phyloP scores from a whole-genome alignment of 148 eudicot species.

The Nepenthes mirabilis region DNA sequence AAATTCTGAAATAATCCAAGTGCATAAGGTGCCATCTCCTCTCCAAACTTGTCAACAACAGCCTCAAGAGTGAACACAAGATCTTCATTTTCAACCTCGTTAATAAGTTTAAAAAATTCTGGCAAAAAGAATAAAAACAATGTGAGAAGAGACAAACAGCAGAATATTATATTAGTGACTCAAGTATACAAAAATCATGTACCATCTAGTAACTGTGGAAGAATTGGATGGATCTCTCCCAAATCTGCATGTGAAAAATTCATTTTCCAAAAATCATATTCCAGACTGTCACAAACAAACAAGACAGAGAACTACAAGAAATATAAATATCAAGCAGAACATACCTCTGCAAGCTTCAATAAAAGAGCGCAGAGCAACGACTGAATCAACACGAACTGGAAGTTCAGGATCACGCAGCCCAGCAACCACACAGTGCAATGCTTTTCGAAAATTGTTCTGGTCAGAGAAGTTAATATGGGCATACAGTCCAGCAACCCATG shows the following conservation, averaged over 20 bases:
- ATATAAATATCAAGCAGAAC: neutral
- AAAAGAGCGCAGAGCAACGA: constrained; percentile 90
- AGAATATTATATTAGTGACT: neutral
- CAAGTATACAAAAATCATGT: constrained; percentile 3
- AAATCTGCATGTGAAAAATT: constrained; percentile 41
- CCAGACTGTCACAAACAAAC: neutral
- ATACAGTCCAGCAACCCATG: constrained; percentile 99
- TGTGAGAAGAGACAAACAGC: neutral
- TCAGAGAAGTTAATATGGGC: constrained; percentile 83
- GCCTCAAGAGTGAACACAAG: constrained; percentile 97
- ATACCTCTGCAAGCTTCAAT: constrained; percentile 96
- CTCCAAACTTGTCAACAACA: constrained; percentile 97
- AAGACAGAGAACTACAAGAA: neutral
- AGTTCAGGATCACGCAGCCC: constrained; percentile 96
- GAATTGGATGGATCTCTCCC: constrained; percentile 88
- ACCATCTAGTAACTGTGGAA: constrained; percentile 97
- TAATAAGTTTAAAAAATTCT: constrained; percentile 98
- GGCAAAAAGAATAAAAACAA: constrained; percentile 4
- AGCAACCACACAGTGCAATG: constrained; percentile 87
- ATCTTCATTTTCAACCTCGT: constrained; percentile 99
- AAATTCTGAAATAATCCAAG: constrained; percentile 96
- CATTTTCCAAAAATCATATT: neutral
- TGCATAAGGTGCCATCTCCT: constrained; percentile 99
- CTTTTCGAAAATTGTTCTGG: constrained; percentile 79
- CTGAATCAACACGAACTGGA: constrained; percentile 98